phyloP scores from a whole-genome alignment of 1,284 basidiomycete species.

The Lignosus rhinocerotis region DNA sequence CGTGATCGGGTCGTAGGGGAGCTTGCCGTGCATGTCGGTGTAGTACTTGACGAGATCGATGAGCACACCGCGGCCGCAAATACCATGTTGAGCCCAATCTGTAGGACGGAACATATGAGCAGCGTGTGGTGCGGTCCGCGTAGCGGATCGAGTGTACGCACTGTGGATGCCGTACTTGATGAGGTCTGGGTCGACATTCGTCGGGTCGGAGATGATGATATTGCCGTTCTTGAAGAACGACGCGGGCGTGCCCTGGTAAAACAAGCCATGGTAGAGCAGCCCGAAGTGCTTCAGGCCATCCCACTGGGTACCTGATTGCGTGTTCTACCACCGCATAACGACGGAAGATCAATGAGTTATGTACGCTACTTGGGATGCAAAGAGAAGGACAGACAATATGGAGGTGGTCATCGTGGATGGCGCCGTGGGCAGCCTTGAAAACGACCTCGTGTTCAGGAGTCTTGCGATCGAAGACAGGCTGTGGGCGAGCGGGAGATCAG shows the following conservation, averaged over 20 bases:
- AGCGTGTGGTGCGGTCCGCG: neutral
- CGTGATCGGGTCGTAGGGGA: constrained; percentile 69
- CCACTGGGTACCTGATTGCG: constrained; percentile 77
- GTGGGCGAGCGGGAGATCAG: neutral
- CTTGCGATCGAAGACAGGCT: constrained; percentile 62
- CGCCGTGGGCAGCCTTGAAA: constrained; percentile 25
- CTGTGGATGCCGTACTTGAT: constrained; percentile 68
- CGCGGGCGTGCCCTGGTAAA: constrained; percentile 62
- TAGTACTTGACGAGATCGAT: constrained; percentile 63
- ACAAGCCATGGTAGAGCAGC: constrained; percentile 52
- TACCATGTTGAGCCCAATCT: constrained; percentile 78
- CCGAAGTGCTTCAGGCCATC: constrained; percentile 70
- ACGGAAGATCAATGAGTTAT: no score
- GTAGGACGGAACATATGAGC: neutral
- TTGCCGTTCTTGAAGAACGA: constrained; percentile 46
- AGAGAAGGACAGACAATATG: constrained; percentile 50
- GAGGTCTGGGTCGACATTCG: constrained; percentile 47
- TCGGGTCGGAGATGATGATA: constrained; percentile 51
- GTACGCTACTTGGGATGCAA: neutral
- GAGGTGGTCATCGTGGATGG: constrained; percentile 59
- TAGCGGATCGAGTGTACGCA: constrained; percentile 34
- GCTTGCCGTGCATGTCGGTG: constrained; percentile 40
- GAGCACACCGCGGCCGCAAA: constrained; percentile 69
- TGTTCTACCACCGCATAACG: constrained; percentile 47
- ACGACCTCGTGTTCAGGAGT: constrained; percentile 46